A percentile compares a stretch with the other conserved stretches of the same genome.
These are phyloP conservation scores for Annulohypoxylon truncatum DNA, from an alignment of 2,329 filamentous ascomycete species.

Conservation along the genomic window DNA sequence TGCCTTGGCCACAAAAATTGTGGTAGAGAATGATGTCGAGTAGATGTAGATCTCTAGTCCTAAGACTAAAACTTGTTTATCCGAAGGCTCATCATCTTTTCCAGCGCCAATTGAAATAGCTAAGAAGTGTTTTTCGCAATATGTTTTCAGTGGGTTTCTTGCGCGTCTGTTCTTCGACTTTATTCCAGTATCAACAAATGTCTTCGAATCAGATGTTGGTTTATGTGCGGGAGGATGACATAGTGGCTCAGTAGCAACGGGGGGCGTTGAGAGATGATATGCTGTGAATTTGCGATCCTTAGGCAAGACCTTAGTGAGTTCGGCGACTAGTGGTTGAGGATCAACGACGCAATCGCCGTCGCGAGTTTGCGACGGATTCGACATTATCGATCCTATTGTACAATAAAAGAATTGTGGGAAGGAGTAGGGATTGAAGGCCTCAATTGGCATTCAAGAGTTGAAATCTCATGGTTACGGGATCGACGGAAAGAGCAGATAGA, in stretches of 20 bases:
- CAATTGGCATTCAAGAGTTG: conserved; percentile 14
- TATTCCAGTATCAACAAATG: not conserved
- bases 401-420: not conserved
- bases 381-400: conserved; percentile 28
- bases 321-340: conserved; percentile 52
- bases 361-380: conserved; percentile 21
- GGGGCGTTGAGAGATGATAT: conserved; percentile 89
- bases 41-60: conserved; percentile 91
- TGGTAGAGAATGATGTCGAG: conserved; percentile 81
- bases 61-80: conserved; percentile 74
- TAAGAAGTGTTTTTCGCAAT: conserved; percentile 84
- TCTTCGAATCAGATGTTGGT: conserved; percentile 17
- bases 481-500: not conserved
- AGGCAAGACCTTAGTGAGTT: conserved; percentile 64
- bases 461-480: conserved; percentile 10
- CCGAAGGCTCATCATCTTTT: conserved; percentile 25
- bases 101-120: conserved; percentile 60
- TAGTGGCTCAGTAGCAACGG: conserved; percentile 77
- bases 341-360: conserved; percentile 32
- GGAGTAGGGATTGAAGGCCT: conserved; percentile 7
- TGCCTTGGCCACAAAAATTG: conserved; percentile 94
- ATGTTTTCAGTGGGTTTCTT: conserved; percentile 65
- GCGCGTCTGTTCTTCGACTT: conserved; percentile 70
- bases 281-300: conserved; percentile 71
- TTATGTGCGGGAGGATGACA: conserved; percentile 79